Evolutionary conservation across 192 early-diverging fungal species (phyloP), one percentile per base, ranked within the genome.

Genomic region (Coemansia sp.): DNA sequence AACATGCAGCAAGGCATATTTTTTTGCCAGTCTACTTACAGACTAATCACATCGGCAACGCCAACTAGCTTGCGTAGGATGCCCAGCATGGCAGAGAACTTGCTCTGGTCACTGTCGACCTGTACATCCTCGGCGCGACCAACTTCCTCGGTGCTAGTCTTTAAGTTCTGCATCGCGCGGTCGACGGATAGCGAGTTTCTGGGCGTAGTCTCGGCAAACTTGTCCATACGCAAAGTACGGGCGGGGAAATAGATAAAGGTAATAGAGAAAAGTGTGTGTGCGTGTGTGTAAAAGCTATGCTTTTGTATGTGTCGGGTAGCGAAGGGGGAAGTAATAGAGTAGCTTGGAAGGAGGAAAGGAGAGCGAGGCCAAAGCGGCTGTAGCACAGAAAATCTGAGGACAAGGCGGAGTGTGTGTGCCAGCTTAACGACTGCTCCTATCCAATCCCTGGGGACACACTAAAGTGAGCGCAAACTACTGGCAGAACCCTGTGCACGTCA

Each of bases 31-130:
- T 51, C 23, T n/a, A 76, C 79, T 76, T 73, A 82, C 79, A 88
- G 53, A 45, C 73, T 70, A 31, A 82, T 72, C 9, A 91, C 75
- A 63, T 91, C 89, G 60, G 88, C 87, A 35, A 89, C 88, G 5
- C 89, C 88, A n/a, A 87, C 71, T 1, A 88, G 66, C 53, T 88
- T 88, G 79, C 85, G 81, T 18, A 90, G 82, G 46, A 90, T 72
- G 37, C 83, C 75, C 33, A 88, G 74, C 42, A 87, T 77, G 14
- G 82, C 77, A 36, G 77, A 77, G 61, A 89, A 77, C 68, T 85
- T 86, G 71, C 79, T 77, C 60, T 85, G 83, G 43, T 85, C 80
- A 50, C 76, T 66, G 46, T 78, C 79, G 20, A 82, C 67, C 20
- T 74, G 70, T 18, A 82, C 51, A 48, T 76, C 68, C 63, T 82